Conservation (phyloP, 306 rosid species). For the Pueraria montana region DNA sequence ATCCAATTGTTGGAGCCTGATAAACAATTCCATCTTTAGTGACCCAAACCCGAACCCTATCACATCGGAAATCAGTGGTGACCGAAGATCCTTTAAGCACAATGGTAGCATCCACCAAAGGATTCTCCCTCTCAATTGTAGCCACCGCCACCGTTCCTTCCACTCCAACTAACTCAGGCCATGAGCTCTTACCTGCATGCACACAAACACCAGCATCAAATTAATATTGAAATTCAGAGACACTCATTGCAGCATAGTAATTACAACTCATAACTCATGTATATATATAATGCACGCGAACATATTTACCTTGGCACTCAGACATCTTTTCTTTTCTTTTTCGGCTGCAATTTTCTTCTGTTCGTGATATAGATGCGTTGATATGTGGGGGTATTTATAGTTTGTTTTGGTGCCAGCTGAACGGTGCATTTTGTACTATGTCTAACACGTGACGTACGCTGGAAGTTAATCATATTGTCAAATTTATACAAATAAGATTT, state of each 20-base stretch:
- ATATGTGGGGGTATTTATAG: conserved; percentile 39
- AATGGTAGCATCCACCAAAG: conserved; percentile 45
- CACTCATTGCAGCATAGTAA: not conserved
- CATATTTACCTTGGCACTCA: conserved; percentile 25
- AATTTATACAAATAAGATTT: not conserved
- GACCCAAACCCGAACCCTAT: conserved; percentile 66
- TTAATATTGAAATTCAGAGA: not conserved
- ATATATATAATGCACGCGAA: not conserved
- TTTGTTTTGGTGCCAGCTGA: not conserved
- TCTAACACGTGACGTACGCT: not conserved
- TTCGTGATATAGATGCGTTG: conserved; percentile 3
- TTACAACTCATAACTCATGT: not conserved
- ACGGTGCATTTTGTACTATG: conserved; percentile 4
- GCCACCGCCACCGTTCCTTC: conserved; percentile 53
- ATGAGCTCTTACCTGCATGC: conserved; percentile 64
- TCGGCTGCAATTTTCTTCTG: not conserved
- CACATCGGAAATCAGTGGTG: conserved; percentile 42
- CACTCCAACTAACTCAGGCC: conserved; percentile 66
- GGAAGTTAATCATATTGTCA: conserved; percentile 2
- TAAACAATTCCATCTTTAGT: conserved; percentile 45
- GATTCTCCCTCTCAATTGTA: conserved; percentile 61
- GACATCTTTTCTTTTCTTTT: conserved; percentile 23
- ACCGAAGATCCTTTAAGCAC: conserved; percentile 43
- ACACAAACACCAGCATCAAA: not conserved
- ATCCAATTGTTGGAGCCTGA: conserved; percentile 31